Evolutionary conservation across 768 basidiomycete species (phyloP), one percentile per base, ranked within the genome.

Genomic region (Aureoboletus auriporus): DNA sequence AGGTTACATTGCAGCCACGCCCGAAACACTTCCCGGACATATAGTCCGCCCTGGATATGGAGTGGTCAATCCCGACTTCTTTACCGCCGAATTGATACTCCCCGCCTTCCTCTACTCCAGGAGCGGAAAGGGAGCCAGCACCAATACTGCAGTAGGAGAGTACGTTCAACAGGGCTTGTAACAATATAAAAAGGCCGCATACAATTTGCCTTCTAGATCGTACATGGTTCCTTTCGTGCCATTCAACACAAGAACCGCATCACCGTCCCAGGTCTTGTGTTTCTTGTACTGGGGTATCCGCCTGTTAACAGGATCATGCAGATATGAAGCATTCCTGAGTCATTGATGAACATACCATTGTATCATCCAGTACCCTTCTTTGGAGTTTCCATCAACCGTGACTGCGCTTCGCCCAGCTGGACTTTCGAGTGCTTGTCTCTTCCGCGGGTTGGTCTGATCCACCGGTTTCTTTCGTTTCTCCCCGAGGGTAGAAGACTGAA

Each of bases 211-310:
- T 44, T 89, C 84, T 8, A 71, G 62, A 55, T 85, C 81, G 50
- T 79, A 80, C 26, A 89, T 65, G 4, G 69, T 75, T 41, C 75
- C 77, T 57, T 70, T 77, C 8, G 56, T 63, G 39, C 64, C 68
- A 49, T 58, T 74, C 14, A 80, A 70, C 9, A 79, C 78, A 5
- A 89, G 72, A n/a, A 86, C 74, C 33, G 75, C 84, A 58, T 85
- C 89, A 33, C 87, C 90, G 44, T 93, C 90, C 92, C 92, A 94
- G 0, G 86, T 91, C 64, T 92, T 91, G 59, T 93, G 84, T 67
- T 93, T 93, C 70, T 80, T 88, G 34, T 74, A 71, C 64, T 90
- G 86, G 38, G 75, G 83, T 39, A 70, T 76, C 50, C 86, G 70
- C 86, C 85, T 87, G 31, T 27, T 36, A 20, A 40, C 27, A 31